phyloP scores from a whole-genome alignment of 495 filamentous ascomycete genomes.

The Penicillium ucsense region DNA sequence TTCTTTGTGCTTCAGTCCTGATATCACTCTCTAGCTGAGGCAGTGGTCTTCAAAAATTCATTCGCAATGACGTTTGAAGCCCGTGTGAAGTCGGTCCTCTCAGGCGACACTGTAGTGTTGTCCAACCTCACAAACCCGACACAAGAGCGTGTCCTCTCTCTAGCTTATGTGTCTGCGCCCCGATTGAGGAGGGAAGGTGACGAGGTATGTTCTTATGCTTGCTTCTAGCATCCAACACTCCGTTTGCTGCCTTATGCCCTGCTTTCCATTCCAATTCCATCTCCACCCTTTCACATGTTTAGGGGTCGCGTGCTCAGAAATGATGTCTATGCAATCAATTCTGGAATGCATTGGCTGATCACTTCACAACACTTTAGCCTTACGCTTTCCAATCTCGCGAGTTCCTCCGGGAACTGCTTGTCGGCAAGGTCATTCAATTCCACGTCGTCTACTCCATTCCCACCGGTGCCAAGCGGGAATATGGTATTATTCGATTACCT shows the following conservation, averaged over 20 bases:
- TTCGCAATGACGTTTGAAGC: slow-evolving; percentile 47
- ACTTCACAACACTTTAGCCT: slow-evolving; percentile 31
- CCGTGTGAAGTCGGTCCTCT: slow-evolving; percentile 87
- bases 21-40: slow-evolving; percentile 8
- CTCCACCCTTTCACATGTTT: neutral
- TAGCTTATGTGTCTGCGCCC: slow-evolving; percentile 86
- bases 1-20: neutral
- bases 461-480: slow-evolving; percentile 70
- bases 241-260: neutral
- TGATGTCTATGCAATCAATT: no score
- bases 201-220: slow-evolving; percentile 48
- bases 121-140: slow-evolving; percentile 62
- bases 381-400: slow-evolving; percentile 91
- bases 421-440: slow-evolving; percentile 84
- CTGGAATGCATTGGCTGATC: no score
- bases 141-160: slow-evolving; percentile 71
- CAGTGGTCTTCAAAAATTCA: slow-evolving; percentile 8
- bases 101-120: slow-evolving; percentile 84
- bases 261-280: neutral
- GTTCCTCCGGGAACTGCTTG: slow-evolving; percentile 68
- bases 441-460: slow-evolving; percentile 74
- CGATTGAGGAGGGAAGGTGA: slow-evolving; percentile 81
- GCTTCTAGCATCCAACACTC: neutral
- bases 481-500: slow-evolving; percentile 65
- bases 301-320: neutral